Conservation (phyloP, 163 green algal genomes). For the Scenedesmus sp. region DNA sequence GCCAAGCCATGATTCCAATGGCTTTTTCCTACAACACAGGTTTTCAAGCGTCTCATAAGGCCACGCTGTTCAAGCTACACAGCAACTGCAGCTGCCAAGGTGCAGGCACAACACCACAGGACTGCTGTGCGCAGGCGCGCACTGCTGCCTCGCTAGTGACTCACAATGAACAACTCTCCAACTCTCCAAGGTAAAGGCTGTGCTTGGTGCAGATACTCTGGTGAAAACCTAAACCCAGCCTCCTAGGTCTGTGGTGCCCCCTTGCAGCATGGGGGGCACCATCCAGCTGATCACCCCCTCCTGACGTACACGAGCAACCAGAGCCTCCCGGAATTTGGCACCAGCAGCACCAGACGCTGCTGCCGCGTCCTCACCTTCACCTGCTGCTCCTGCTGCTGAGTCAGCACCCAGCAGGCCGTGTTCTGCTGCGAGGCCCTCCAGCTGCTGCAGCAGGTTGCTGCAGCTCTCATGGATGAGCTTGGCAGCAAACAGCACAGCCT, state of each 20-base stretch:
- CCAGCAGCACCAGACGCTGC: background rate
- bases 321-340: background rate
- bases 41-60: no score
- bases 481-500: slow-evolving; percentile 64
- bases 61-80: no score
- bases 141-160: no score
- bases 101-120: no score
- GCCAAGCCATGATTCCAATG: no score
- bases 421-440: slow-evolving; percentile 66
- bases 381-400: slow-evolving; percentile 3
- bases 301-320: slow-evolving; percentile 27
- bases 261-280: slow-evolving; percentile 84
- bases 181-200: background rate
- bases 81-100: no score
- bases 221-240: slow-evolving; percentile 38
- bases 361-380: slow-evolving; percentile 30
- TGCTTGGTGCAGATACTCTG: background rate
- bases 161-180: background rate
- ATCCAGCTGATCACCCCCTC: slow-evolving; percentile 79
- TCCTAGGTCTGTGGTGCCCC: slow-evolving; percentile 25
- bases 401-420: background rate
- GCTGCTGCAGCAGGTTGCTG: slow-evolving; percentile 69
- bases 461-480: slow-evolving; percentile 70
- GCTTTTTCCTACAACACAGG: no score
- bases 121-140: no score